Percentiles rank a stretch among this genome's conserved stretches.
Conservation (phyloP, 2,329 filamentous ascomycete genomes). For the Alternaria sp. region DNA sequence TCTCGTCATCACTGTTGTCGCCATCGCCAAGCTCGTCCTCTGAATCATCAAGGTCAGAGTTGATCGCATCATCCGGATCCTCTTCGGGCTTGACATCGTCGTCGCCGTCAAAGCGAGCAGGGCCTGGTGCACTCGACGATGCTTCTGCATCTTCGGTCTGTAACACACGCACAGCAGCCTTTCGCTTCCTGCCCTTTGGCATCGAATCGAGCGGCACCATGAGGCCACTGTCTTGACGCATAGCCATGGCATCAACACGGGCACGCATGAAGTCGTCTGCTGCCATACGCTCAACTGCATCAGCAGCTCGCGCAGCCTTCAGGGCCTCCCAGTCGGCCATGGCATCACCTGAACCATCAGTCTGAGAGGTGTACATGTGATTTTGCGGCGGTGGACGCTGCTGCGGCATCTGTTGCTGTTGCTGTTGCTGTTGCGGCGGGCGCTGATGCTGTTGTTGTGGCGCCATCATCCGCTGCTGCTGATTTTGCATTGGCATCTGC, state of each 20-base stretch:
- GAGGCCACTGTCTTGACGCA: conserved; percentile 76
- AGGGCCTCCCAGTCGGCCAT: conserved; percentile 66
- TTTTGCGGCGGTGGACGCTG: conserved; percentile 36
- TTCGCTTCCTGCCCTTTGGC: conserved; percentile 53
- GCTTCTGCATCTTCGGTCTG: conserved; percentile 65
- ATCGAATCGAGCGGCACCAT: conserved; percentile 76
- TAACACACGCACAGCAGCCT: conserved; percentile 46
- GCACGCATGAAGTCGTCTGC: conserved; percentile 75
- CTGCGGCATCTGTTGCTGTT: conserved; percentile 39
- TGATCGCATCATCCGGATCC: conserved; percentile 92
- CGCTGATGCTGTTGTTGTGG: conserved; percentile 41
- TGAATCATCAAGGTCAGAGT: conserved; percentile 95
- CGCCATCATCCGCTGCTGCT: conserved; percentile 42
- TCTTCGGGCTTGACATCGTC: conserved; percentile 65
- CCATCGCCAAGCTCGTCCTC: conserved; percentile 85
- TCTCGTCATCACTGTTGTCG: conserved; percentile 84
- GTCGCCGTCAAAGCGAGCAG: conserved; percentile 63
- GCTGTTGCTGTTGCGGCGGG: conserved; percentile 37
- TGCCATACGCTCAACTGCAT: conserved; percentile 60
- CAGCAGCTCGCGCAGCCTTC: conserved; percentile 66
- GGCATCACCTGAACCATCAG: conserved; percentile 76
- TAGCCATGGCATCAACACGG: conserved; percentile 71
- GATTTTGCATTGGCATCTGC: conserved; percentile 39
- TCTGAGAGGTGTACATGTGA: conserved; percentile 65
- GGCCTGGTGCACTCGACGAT: conserved; percentile 34